Conservation (phyloP, 2,329 filamentous ascomycete genomes). For the Colletotrichum aenigma region DNA sequence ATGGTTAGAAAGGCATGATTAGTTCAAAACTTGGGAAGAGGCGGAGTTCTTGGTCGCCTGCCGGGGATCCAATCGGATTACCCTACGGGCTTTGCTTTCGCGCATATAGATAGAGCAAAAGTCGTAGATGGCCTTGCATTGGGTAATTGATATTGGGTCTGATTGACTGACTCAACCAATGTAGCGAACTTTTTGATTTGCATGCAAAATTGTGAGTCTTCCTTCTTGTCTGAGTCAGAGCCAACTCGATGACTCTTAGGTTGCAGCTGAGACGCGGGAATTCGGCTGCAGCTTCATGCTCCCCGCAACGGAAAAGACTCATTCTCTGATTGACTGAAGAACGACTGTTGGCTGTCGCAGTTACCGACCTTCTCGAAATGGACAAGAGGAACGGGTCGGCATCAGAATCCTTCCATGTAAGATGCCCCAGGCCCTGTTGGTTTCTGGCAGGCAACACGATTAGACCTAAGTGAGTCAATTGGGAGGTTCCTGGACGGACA, state of each 20-base stretch:
- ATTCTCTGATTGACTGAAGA: background rate
- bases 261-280: background rate
- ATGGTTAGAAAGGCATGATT: background rate
- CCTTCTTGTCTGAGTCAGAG: background rate
- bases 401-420: background rate
- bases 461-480: background rate
- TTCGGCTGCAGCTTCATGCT: background rate
- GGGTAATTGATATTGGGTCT: background rate
- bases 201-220: background rate
- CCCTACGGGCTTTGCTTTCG: background rate
- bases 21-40: background rate
- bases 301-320: background rate
- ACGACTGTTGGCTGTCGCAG: background rate
- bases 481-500: background rate
- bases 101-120: background rate
- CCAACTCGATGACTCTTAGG: background rate
- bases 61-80: background rate
- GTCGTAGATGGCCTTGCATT: background rate
- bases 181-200: background rate
- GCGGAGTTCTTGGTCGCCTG: background rate
- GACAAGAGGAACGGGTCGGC: background rate
- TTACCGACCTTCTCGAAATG: slow-evolving; percentile 6
- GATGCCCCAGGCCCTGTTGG: background rate
- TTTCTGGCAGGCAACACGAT: background rate
- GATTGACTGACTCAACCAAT: background rate